These are phyloP conservation scores for Phoenix dactylifera DNA, from an alignment of 176 grass and related monocot genomes.

Conservation along the genomic window DNA sequence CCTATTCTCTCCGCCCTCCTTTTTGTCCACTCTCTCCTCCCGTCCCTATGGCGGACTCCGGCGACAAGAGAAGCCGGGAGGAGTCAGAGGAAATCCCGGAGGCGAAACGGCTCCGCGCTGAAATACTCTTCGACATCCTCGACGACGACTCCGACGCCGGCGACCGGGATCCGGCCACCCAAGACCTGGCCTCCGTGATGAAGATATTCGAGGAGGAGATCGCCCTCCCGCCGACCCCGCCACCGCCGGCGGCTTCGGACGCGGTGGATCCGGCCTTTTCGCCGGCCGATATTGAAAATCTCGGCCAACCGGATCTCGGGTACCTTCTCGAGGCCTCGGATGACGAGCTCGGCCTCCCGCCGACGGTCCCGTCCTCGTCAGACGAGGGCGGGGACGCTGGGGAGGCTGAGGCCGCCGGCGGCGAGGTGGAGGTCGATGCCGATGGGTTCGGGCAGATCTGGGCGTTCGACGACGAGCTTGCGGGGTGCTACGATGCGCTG, in stretches of 20 bases:
- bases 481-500: not conserved
- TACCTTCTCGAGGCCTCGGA: slow-evolving; percentile 13
- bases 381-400: not conserved
- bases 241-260: too few relatives aligned
- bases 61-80: not conserved
- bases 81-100: not conserved
- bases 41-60: not conserved
- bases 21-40: too few relatives aligned
- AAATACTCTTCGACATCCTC: not conserved
- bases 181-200: slow-evolving; percentile 4
- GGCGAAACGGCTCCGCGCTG: not conserved
- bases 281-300: too few relatives aligned
- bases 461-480: slow-evolving; percentile 5
- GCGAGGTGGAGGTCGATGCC: not conserved
- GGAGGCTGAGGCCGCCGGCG: not conserved
- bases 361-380: not conserved
- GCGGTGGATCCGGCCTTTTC: too few relatives aligned
- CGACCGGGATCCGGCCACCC: not conserved
- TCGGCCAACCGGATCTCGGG: slow-evolving; percentile 1
- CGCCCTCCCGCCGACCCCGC: not conserved
- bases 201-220: slow-evolving; percentile 14
- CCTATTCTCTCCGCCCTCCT: not conserved
- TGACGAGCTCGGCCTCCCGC: slow-evolving; percentile 17
- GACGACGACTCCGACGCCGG: not conserved
- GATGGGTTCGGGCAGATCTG: slow-evolving; percentile 11